Evolutionary conservation across 163 green algal species (phyloP).

Genomic region (Scenedesmus sp.): DNA sequence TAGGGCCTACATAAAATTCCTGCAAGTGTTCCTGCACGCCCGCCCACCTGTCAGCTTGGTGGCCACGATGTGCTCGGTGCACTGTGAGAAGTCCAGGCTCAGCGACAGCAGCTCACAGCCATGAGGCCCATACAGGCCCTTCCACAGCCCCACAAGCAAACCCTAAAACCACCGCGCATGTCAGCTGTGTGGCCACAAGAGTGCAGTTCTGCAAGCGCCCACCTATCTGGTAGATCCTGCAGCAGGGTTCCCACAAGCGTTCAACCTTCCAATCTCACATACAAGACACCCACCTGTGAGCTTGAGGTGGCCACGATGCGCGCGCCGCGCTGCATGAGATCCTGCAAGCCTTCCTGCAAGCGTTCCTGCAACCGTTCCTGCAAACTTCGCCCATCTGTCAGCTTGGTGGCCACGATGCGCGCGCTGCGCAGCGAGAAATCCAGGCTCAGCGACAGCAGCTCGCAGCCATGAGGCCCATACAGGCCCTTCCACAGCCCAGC

Average conservation of each 20-base stretch:
- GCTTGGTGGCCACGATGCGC: conserved; percentile 53
- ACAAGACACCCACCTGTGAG: conserved; percentile 25
- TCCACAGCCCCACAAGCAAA: conserved; percentile 42
- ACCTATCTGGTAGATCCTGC: not conserved
- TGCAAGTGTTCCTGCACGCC: not conserved
- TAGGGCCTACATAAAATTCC: too few relatives aligned
- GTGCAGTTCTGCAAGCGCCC: too few relatives aligned
- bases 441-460: conserved; percentile 47
- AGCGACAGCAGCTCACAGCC: conserved; percentile 52
- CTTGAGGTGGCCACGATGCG: conserved; percentile 53
- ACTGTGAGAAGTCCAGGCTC: conserved; percentile 36
- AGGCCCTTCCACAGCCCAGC: conserved; percentile 53
- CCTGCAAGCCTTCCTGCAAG: not conserved
- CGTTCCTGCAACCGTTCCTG: too few relatives aligned
- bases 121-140: conserved; percentile 52
- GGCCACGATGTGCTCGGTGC: conserved; percentile 37
- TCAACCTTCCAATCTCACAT: too few relatives aligned
- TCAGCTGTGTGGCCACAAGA: too few relatives aligned
- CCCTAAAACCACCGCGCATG: too few relatives aligned
- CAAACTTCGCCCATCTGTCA: conserved; percentile 14
- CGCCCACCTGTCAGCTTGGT: conserved; percentile 50
- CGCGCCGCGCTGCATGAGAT: conserved; percentile 27
- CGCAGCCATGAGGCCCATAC: conserved; percentile 52
- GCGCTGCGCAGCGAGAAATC: conserved; percentile 34
- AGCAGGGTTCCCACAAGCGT: not conserved